Conservation (phyloP, 805 yeast species). For the Saccharomycopsis sp. region DNA sequence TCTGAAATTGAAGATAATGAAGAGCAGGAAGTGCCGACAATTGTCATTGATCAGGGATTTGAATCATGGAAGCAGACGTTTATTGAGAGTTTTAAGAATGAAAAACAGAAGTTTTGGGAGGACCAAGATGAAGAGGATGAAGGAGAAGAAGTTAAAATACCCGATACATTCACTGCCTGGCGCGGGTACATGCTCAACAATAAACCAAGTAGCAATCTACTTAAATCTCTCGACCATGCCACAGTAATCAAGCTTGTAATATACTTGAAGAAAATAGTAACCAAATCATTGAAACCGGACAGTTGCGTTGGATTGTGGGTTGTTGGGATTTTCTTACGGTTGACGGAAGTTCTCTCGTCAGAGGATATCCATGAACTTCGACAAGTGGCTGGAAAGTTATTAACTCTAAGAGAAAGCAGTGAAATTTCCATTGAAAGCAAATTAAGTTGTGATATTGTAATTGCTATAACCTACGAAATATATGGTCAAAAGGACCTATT, state of each 20-base stretch:
- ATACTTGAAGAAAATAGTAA: slow-evolving; percentile 19
- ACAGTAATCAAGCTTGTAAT: slow-evolving; percentile 12
- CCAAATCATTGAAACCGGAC: slow-evolving; percentile 11
- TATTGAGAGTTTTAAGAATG: slow-evolving; percentile 1
- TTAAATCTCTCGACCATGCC: slow-evolving; percentile 7
- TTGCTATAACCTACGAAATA: slow-evolving; percentile 12
- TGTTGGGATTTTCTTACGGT: slow-evolving; percentile 10
- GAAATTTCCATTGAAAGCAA: slow-evolving; percentile 4
- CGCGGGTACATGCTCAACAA: slow-evolving; percentile 18
- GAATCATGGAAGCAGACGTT: not conserved
- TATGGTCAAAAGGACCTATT: slow-evolving; percentile 20
- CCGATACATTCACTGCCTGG: slow-evolving; percentile 20
- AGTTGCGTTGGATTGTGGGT: slow-evolving; percentile 16
- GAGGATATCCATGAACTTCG: slow-evolving; percentile 16
- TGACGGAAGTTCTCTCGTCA: slow-evolving; percentile 15
- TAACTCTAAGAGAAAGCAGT: not conserved
- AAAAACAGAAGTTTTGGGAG: not conserved
- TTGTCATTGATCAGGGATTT: not conserved
- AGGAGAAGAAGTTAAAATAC: slow-evolving; percentile 8
- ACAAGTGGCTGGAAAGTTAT: slow-evolving; percentile 10
- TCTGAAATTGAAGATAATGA: not conserved
- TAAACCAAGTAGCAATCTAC: slow-evolving; percentile 5
- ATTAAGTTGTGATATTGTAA: slow-evolving; percentile 13
- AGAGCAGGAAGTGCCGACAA: not conserved
- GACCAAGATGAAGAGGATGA: not conserved